Conservation (phyloP, 768 basidiomycete species). For the Boletus reticuloceps region DNA sequence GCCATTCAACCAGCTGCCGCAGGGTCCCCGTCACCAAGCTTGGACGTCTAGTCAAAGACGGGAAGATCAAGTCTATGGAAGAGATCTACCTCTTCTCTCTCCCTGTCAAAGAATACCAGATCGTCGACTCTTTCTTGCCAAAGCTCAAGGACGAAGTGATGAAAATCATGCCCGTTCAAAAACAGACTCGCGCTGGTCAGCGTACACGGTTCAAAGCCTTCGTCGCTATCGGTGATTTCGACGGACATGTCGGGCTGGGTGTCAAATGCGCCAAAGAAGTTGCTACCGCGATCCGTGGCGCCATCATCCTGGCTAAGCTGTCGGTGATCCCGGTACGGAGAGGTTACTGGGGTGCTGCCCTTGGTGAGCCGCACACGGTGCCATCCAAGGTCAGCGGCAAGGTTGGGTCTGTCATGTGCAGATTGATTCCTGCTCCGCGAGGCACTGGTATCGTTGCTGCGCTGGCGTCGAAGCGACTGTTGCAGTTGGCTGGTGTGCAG, state of each 20-base stretch:
- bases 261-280: constrained; percentile 99
- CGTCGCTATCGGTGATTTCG: constrained; percentile 98
- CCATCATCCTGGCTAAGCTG: constrained; percentile 98
- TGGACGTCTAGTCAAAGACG: constrained; percentile 98
- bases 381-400: constrained; percentile 98
- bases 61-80: constrained; percentile 99
- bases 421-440: constrained; percentile 96
- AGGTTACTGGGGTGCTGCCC: constrained; percentile 99
- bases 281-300: constrained; percentile 98
- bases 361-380: constrained; percentile 98
- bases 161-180: constrained; percentile 99
- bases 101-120: constrained; percentile 99
- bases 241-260: constrained; percentile 98
- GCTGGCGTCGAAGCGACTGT: constrained; percentile 92
- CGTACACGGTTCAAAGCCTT: constrained; percentile 99
- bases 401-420: constrained; percentile 99
- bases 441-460: constrained; percentile 99
- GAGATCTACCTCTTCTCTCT: constrained; percentile 99
- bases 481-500: constrained; percentile 97
- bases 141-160: constrained; percentile 99
- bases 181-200: constrained; percentile 99
- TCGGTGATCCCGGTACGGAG: constrained; percentile 97
- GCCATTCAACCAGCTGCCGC: constrained; percentile 9
- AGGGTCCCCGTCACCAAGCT: constrained; percentile 99
- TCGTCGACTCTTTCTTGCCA: constrained; percentile 99